Conservation (phyloP, 2,329 filamentous ascomycete species). For the Dactylonectria macrodidyma region DNA sequence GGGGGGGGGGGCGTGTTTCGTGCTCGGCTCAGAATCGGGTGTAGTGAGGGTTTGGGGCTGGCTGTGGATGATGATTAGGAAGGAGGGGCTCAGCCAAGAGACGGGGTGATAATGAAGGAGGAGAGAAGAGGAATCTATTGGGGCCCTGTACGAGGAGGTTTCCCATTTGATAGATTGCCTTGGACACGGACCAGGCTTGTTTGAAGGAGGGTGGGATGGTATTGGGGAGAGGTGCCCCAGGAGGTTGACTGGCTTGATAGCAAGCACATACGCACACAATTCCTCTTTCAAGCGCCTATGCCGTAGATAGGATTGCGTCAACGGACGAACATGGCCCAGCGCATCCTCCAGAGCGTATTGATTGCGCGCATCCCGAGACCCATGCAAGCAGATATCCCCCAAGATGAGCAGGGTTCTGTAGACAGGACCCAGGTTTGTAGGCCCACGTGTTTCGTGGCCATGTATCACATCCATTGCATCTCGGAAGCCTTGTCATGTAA, state of each 20-base stretch:
- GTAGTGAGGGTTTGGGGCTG: conserved; percentile 22
- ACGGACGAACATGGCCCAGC: conserved; percentile 15
- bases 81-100: conserved; percentile 34
- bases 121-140: conserved; percentile 40
- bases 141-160: conserved; percentile 27
- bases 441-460: conserved; percentile 22
- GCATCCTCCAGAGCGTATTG: conserved; percentile 8
- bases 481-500: neutral
- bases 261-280: conserved; percentile 9
- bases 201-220: conserved; percentile 1
- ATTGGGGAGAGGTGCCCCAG: conserved; percentile 2
- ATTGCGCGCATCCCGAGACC: conserved; percentile 6
- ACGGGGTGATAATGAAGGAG: conserved; percentile 37
- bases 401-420: conserved; percentile 2
- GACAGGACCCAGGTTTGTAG: neutral
- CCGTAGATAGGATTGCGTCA: conserved; percentile 24
- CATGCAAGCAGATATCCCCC: conserved; percentile 10
- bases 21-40: conserved; percentile 28
- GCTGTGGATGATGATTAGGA: conserved; percentile 20
- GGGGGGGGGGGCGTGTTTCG: conserved; percentile 6
- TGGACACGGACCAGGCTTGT: conserved; percentile 26
- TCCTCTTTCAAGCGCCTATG: neutral
- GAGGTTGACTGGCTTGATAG: conserved; percentile 1
- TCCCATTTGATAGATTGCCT: conserved; percentile 16
- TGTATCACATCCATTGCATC: conserved; percentile 17